Evolutionary conservation across 1,139 yeast species (phyloP).

Genomic region (Yamadazyma atlantica): DNA sequence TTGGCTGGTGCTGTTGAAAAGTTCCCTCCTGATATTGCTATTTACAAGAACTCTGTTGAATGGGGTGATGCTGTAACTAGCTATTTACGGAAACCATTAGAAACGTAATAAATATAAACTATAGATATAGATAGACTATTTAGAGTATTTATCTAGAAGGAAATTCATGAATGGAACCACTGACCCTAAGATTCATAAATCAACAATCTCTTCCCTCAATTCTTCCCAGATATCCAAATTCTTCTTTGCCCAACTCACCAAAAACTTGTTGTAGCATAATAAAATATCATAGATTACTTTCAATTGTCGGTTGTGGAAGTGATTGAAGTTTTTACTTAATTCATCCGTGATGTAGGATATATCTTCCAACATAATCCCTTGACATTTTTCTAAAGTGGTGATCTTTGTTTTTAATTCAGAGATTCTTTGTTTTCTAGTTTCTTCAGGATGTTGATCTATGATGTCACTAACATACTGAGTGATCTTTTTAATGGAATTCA

Average conservation of each 20-base stretch:
- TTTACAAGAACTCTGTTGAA: slow-evolving; percentile 38
- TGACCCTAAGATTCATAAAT: slow-evolving; percentile 9
- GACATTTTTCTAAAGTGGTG: slow-evolving; percentile 54
- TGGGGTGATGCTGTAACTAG: slow-evolving; percentile 41
- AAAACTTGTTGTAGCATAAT: slow-evolving; percentile 53
- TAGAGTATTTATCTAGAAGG: no score
- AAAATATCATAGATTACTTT: slow-evolving; percentile 41
- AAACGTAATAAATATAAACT: slow-evolving; percentile 2
- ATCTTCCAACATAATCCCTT: slow-evolving; percentile 57
- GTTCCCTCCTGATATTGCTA: slow-evolving; percentile 38
- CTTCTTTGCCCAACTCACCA: slow-evolving; percentile 69
- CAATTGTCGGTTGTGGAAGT: slow-evolving; percentile 54
- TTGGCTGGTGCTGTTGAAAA: slow-evolving; percentile 42
- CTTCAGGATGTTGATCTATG: slow-evolving; percentile 70
- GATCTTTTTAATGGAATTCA: slow-evolving; percentile 46
- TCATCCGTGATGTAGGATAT: slow-evolving; percentile 52
- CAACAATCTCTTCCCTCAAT: slow-evolving; percentile 45
- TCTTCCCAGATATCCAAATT: slow-evolving; percentile 76
- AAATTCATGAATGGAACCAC: neutral
- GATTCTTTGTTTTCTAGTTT: slow-evolving; percentile 59
- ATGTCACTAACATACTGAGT: slow-evolving; percentile 67
- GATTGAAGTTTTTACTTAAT: slow-evolving; percentile 47
- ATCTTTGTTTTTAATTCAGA: slow-evolving; percentile 53
- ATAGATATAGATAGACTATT: slow-evolving; percentile 1
- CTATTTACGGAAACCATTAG: slow-evolving; percentile 20